Evolutionary conservation across 139 green algal genomes (phyloP).

Genomic region (Ettlia oleoabundans): DNA sequence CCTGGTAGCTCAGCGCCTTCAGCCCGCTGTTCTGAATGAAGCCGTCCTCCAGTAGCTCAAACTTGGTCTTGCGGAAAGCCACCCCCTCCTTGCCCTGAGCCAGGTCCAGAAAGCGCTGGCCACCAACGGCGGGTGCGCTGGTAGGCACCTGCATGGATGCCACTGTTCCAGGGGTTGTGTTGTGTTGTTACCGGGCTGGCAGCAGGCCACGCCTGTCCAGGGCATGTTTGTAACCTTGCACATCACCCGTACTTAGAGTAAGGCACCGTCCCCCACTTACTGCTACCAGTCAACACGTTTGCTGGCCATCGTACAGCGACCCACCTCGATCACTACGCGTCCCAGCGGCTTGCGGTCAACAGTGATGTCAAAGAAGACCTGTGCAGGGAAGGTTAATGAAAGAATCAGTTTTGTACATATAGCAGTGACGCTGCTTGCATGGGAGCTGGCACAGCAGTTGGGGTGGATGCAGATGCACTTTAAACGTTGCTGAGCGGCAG

Average conservation of each 20-base stretch:
- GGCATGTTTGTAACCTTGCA: too few species aligned
- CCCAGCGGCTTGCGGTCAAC: slow-evolving; percentile 55
- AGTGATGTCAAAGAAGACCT: slow-evolving; percentile 62
- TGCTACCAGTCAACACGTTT: too few species aligned
- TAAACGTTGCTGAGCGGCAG: too few species aligned
- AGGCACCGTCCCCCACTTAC: too few species aligned
- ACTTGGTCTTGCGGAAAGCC: slow-evolving; percentile 50
- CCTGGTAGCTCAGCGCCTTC: slow-evolving; percentile 37
- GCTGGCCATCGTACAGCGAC: not conserved
- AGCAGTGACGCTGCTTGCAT: too few species aligned
- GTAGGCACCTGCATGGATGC: not conserved
- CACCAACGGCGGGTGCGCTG: not conserved
- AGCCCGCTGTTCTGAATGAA: slow-evolving; percentile 25
- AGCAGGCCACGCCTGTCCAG: too few species aligned
- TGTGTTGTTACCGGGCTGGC: too few species aligned
- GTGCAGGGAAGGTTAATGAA: not conserved
- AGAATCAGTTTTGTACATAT: too few species aligned
- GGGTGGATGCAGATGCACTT: too few species aligned
- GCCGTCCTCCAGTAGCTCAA: slow-evolving; percentile 51
- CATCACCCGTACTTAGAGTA: too few species aligned
- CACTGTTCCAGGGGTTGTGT: too few species aligned
- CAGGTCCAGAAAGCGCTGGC: slow-evolving; percentile 18
- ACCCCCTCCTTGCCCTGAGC: slow-evolving; percentile 57
- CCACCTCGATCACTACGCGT: slow-evolving; percentile 41
- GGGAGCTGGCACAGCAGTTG: too few species aligned